Evolutionary conservation across 169 alveolate species (phyloP).

Genomic region (Cryptosporidium tyzzeri): DNA sequence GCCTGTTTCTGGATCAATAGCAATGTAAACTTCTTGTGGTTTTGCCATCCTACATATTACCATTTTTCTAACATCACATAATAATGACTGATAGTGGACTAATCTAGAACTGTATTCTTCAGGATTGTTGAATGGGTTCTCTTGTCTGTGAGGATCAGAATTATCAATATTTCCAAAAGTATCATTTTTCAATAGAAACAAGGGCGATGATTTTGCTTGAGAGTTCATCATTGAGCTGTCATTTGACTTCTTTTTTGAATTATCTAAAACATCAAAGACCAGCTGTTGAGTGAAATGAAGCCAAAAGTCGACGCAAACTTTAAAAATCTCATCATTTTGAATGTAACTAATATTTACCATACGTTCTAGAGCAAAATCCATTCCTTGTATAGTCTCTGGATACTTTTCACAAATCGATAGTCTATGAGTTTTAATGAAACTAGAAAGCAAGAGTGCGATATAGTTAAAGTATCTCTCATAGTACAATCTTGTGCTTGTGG

Average conservation of each 20-base stretch:
- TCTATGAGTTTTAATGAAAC: slow-evolving; percentile 81
- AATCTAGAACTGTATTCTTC: slow-evolving; percentile 65
- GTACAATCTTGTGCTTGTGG: slow-evolving; percentile 83
- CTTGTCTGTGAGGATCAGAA: background rate
- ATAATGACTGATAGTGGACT: slow-evolving; percentile 80
- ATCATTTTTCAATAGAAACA: slow-evolving; percentile 63
- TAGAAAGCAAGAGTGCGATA: slow-evolving; percentile 85
- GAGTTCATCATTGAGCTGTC: background rate
- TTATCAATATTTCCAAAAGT: slow-evolving; percentile 59
- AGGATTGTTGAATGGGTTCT: slow-evolving; percentile 58
- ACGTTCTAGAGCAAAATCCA: slow-evolving; percentile 54
- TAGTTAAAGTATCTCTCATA: slow-evolving; percentile 90
- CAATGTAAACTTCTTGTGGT: slow-evolving; percentile 94
- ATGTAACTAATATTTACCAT: slow-evolving; percentile 81
- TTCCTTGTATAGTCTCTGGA: slow-evolving; percentile 36
- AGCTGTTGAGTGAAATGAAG: slow-evolving; percentile 90
- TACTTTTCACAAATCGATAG: slow-evolving; percentile 62
- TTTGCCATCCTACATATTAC: slow-evolving; percentile 94
- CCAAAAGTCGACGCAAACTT: slow-evolving; percentile 98
- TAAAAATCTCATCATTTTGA: slow-evolving; percentile 96
- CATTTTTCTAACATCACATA: slow-evolving; percentile 86
- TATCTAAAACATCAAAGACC: slow-evolving; percentile 84
- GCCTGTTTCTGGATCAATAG: slow-evolving; percentile 91
- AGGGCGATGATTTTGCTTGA: slow-evolving; percentile 24
- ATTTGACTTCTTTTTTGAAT: slow-evolving; percentile 78